These are phyloP conservation scores for Biancaea sappan DNA, from an alignment of 306 rosid genomes.

Conservation along the genomic window DNA sequence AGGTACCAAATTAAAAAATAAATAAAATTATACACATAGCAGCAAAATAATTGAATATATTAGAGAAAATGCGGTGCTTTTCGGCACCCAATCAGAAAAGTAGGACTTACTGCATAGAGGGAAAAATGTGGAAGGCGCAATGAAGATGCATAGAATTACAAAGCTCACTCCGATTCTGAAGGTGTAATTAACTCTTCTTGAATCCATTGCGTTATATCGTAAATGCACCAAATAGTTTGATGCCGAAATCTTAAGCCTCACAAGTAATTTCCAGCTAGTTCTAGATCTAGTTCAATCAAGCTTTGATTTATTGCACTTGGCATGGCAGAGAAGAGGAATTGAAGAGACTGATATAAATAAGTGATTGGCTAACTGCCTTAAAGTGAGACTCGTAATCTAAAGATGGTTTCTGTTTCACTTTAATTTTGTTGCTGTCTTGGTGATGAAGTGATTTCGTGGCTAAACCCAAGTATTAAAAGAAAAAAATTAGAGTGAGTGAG, in stretches of 20 bases:
- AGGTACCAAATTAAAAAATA: no score
- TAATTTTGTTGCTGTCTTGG: constrained; percentile 23
- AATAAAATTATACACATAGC: no score
- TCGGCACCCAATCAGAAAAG: no score
- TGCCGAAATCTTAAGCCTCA: constrained; percentile 15
- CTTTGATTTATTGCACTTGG: neutral
- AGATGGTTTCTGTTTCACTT: constrained; percentile 49
- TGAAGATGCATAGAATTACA: constrained; percentile 34
- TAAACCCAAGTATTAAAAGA: constrained; percentile 29
- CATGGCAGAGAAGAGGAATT: neutral
- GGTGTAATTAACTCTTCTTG: constrained; percentile 4
- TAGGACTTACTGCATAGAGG: constrained; percentile 45
- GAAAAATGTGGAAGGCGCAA: constrained; percentile 29
- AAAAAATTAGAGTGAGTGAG: constrained; percentile 10
- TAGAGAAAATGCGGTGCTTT: neutral
- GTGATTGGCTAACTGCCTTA: constrained; percentile 17
- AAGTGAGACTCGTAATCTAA: constrained; percentile 35
- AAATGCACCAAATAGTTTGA: neutral
- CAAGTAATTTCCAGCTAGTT: no score
- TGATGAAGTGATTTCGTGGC: neutral
- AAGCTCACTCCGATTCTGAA: constrained; percentile 23
- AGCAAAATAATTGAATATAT: neutral
- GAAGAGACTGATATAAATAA: constrained; percentile 6
- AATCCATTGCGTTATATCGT: constrained; percentile 44
- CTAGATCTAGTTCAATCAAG: neutral